Conservation (phyloP, 371 early-diverging fungal genomes). For the Haplosporangium sp. region DNA sequence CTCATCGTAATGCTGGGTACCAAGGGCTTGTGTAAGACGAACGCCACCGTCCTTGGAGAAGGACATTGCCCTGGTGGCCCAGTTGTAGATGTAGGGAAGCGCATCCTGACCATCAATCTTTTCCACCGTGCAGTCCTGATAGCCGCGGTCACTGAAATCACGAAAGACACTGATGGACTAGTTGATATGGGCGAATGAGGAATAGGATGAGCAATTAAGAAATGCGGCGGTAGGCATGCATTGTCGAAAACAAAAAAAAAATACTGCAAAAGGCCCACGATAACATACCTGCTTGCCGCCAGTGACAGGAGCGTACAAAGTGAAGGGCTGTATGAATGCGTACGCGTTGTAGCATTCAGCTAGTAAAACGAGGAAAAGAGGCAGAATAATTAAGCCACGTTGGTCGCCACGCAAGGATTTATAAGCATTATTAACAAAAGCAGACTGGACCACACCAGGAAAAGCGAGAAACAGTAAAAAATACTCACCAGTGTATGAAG, state of each 20-base stretch:
- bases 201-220: too few species aligned
- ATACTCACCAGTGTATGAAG: slow-evolving; percentile 8
- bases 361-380: background rate
- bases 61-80: slow-evolving; percentile 5
- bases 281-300: slow-evolving; percentile 14
- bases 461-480: background rate
- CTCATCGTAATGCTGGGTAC: slow-evolving; percentile 13
- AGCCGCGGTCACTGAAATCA: background rate
- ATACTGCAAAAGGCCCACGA: background rate
- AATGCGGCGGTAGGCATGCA: background rate
- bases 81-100: background rate
- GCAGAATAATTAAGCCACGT: too few species aligned
- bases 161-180: background rate
- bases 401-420: too few species aligned
- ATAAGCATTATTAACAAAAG: too few species aligned
- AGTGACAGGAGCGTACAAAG: slow-evolving; percentile 14
- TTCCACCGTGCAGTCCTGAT: slow-evolving; percentile 9
- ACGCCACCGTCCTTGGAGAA: slow-evolving; percentile 19
- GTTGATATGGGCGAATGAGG: background rate
- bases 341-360: slow-evolving; percentile 11
- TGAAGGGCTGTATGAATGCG: background rate
- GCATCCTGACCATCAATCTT: slow-evolving; percentile 6
- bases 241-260: background rate
- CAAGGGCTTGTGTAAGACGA: slow-evolving; percentile 13
- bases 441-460: too few species aligned